Evolutionary conservation across 2,329 filamentous ascomycete species (phyloP).

Genomic region (Talaromyces marneffei): DNA sequence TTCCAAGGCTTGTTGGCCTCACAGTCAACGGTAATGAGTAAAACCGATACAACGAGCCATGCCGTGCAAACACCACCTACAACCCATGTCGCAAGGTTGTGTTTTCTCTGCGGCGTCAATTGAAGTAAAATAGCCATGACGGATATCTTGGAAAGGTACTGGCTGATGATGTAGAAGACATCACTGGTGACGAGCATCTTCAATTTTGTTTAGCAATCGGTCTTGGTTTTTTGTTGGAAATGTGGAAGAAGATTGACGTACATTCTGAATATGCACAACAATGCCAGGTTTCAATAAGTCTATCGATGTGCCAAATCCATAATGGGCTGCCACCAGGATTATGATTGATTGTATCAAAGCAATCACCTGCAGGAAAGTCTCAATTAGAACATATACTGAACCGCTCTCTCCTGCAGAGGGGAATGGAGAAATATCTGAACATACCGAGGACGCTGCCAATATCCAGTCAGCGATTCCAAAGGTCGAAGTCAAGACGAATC

Average conservation of each 20-base stretch:
- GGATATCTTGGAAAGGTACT: constrained; percentile 29
- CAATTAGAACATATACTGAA: constrained; percentile 4
- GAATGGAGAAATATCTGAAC: not conserved
- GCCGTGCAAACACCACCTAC: constrained; percentile 33
- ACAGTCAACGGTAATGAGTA: constrained; percentile 40
- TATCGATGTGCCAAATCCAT: constrained; percentile 32
- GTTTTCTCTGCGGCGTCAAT: constrained; percentile 39
- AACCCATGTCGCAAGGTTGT: constrained; percentile 32
- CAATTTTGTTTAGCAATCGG: not conserved
- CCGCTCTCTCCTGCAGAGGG: not conserved
- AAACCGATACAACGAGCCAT: constrained; percentile 36
- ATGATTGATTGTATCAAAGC: constrained; percentile 30
- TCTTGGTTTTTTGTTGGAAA: not conserved
- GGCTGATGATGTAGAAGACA: constrained; percentile 33
- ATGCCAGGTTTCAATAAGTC: constrained; percentile 21
- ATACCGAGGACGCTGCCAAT: constrained; percentile 29
- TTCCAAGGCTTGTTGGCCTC: constrained; percentile 35
- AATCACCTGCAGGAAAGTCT: constrained; percentile 19
- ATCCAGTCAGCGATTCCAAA: constrained; percentile 33
- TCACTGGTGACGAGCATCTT: constrained; percentile 33
- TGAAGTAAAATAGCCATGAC: constrained; percentile 42
- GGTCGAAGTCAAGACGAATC: constrained; percentile 26
- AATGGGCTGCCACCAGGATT: constrained; percentile 25
- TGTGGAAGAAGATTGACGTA: constrained; percentile 16
- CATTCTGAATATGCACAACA: constrained; percentile 25